These are phyloP conservation scores for Claviceps fusiformis DNA, from an alignment of 2,329 filamentous ascomycete species.

Conservation along the genomic window DNA sequence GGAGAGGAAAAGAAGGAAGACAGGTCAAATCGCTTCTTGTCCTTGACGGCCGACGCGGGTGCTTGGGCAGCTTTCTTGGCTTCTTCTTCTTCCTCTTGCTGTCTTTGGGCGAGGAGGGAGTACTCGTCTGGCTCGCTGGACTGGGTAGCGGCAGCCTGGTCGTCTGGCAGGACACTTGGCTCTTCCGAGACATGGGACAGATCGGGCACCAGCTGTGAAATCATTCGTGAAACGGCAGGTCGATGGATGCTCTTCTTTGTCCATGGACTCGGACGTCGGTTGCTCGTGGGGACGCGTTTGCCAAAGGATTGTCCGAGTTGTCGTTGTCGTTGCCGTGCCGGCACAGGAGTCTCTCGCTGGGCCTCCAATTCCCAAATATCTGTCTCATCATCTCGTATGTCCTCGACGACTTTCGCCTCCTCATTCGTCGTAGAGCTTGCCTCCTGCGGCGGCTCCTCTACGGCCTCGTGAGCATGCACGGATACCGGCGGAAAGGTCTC, in stretches of 20 bases:
- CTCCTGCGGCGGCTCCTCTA: conserved; percentile 7
- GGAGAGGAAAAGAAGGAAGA: conserved; percentile 47
- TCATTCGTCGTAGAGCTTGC: not conserved
- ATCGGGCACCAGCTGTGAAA: conserved; percentile 8
- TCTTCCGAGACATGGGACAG: conserved; percentile 5
- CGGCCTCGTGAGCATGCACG: conserved; percentile 7
- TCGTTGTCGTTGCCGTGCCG: conserved; percentile 12
- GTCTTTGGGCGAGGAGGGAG: conserved; percentile 27
- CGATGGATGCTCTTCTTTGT: conserved; percentile 12
- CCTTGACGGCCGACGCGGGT: conserved; percentile 14
- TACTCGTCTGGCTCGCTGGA: conserved; percentile 25
- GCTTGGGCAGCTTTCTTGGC: conserved; percentile 4
- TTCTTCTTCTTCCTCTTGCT: conserved; percentile 7
- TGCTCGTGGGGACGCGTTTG: conserved; percentile 10
- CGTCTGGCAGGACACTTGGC: conserved; percentile 4
- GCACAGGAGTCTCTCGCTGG: conserved; percentile 28
- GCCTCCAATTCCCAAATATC: conserved; percentile 47
- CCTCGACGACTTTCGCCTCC: conserved; percentile 8
- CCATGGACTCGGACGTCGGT: conserved; percentile 26
- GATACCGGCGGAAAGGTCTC: not conserved
- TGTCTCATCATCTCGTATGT: conserved; percentile 26
- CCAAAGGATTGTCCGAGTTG: conserved; percentile 16
- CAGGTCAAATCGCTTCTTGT: conserved; percentile 30
- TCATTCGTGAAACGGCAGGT: conserved; percentile 2
- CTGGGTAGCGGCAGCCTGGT: conserved; percentile 3